Evolutionary conservation across 225 moss, liverwort and hornwort genomes (phyloP).

Genomic region (Sphagnum tenellum): DNA sequence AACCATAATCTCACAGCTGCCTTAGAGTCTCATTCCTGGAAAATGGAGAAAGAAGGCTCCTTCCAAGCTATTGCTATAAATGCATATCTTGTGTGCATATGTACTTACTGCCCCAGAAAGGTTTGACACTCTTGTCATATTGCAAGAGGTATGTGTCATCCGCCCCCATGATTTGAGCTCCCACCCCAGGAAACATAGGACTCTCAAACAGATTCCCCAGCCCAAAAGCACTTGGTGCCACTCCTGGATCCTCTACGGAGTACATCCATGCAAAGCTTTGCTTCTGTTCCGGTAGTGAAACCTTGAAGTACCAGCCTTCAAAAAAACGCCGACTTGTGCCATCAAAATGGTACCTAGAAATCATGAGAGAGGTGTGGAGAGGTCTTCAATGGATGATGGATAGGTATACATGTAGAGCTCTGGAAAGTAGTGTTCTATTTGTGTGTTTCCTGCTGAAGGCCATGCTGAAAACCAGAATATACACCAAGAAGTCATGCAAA

Average conservation of each 20-base stretch:
- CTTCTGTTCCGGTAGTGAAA: conserved; percentile 75
- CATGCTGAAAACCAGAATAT: no score
- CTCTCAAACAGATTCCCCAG: conserved; percentile 29
- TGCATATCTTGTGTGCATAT: no score
- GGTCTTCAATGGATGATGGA: no score
- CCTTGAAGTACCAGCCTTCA: conserved; percentile 99
- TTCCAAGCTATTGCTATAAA: no score
- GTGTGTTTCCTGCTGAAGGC: no score
- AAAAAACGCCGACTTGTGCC: conserved; percentile 84
- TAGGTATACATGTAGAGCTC: no score
- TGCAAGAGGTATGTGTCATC: conserved; percentile 76
- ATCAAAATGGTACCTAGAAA: conserved; percentile 77
- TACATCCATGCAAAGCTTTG: conserved; percentile 99
- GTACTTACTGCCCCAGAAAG: conserved; percentile 73
- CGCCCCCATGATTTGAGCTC: conserved; percentile 90
- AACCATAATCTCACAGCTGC: no score
- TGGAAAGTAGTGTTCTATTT: no score
- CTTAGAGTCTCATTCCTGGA: no score
- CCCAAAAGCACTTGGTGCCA: not conserved
- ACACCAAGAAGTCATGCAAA: no score
- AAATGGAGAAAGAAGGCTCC: not conserved
- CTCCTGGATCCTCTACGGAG: conserved; percentile 80
- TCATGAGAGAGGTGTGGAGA: not conserved
- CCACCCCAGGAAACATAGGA: conserved; percentile 50
- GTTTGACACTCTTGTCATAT: conserved; percentile 40